A percentile compares a stretch with the other conserved stretches of the same genome.
Conservation (phyloP, 345 rosid genomes). For the Zanthoxylum bungeanum region DNA sequence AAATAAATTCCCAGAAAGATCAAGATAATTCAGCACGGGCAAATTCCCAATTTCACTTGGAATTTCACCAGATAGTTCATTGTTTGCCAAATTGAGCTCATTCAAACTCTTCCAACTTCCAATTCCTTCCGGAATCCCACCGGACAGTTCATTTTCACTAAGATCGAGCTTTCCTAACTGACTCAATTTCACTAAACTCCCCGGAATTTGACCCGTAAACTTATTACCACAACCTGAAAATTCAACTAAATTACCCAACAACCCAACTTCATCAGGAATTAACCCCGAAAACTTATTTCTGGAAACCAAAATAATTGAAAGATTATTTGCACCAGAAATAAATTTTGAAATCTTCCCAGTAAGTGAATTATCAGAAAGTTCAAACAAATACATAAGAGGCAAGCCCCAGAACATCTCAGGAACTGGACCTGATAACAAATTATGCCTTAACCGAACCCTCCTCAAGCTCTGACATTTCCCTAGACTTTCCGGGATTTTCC, state of each 20-base stretch:
- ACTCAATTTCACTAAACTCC: slow-evolving; percentile 46
- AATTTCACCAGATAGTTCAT: slow-evolving; percentile 60
- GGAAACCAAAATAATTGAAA: slow-evolving; percentile 58
- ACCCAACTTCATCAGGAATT: slow-evolving; percentile 56
- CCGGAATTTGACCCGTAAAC: slow-evolving; percentile 54
- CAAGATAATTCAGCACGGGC: slow-evolving; percentile 81
- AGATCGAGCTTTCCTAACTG: slow-evolving; percentile 68
- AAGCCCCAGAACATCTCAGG: slow-evolving; percentile 74
- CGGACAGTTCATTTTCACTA: slow-evolving; percentile 53
- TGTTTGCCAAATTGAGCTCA: slow-evolving; percentile 73
- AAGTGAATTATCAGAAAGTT: slow-evolving; percentile 57
- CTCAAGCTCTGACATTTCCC: slow-evolving; percentile 59
- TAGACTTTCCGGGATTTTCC: slow-evolving; percentile 54
- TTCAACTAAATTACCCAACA: slow-evolving; percentile 44
- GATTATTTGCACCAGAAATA: slow-evolving; percentile 58
- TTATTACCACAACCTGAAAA: slow-evolving; percentile 46
- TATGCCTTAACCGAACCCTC: slow-evolving; percentile 62
- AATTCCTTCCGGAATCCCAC: slow-evolving; percentile 59
- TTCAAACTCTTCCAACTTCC: slow-evolving; percentile 53
- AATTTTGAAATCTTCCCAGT: slow-evolving; percentile 42
- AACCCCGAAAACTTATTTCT: slow-evolving; percentile 58
- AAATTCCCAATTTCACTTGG: slow-evolving; percentile 63
- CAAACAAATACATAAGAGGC: slow-evolving; percentile 59
- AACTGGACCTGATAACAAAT: slow-evolving; percentile 51
- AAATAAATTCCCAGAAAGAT: slow-evolving; percentile 67